A percentile compares a stretch with the other conserved stretches of the same genome.
Conservation (phyloP, 202 grass and related monocot genomes). For the Zoysia matrella region DNA sequence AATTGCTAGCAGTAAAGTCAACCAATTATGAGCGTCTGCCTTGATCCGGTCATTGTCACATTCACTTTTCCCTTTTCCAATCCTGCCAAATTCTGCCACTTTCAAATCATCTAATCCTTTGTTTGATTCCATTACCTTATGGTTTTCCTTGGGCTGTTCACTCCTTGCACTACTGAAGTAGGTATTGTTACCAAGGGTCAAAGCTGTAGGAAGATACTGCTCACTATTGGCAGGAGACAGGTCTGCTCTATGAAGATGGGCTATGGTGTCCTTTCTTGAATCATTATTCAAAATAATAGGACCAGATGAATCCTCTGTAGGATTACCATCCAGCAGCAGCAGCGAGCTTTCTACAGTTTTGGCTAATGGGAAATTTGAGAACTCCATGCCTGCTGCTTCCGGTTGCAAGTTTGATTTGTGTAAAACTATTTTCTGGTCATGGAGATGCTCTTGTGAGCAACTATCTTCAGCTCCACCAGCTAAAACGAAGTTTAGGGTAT, state of each 20-base stretch:
- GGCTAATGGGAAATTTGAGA: slow-evolving; percentile 34
- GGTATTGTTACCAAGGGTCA: slow-evolving; percentile 55
- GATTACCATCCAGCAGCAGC: slow-evolving; percentile 22
- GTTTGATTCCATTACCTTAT: slow-evolving; percentile 34
- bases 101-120: slow-evolving; percentile 41
- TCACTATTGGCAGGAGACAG: slow-evolving; percentile 33
- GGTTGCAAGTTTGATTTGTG: not conserved
- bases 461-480: slow-evolving; percentile 18
- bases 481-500: slow-evolving; percentile 11
- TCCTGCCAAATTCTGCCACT: slow-evolving; percentile 32
- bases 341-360: slow-evolving; percentile 39
- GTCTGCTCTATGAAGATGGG: slow-evolving; percentile 33
- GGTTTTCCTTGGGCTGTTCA: slow-evolving; percentile 40
- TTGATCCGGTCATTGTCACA: slow-evolving; percentile 31
- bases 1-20: slow-evolving; percentile 43
- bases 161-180: slow-evolving; percentile 48
- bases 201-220: slow-evolving; percentile 53
- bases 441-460: slow-evolving; percentile 15
- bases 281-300: slow-evolving; percentile 44
- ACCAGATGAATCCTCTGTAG: slow-evolving; percentile 34
- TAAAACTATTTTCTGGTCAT: slow-evolving; percentile 18
- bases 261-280: slow-evolving; percentile 10
- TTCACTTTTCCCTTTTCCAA: slow-evolving; percentile 35
- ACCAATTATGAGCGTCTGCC: slow-evolving; percentile 46
- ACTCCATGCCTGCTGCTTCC: slow-evolving; percentile 18